Percentiles rank a stretch among this genome's conserved stretches.
Conservation (phyloP, 306 rosid species). For the Cucurbita ficifolia region DNA sequence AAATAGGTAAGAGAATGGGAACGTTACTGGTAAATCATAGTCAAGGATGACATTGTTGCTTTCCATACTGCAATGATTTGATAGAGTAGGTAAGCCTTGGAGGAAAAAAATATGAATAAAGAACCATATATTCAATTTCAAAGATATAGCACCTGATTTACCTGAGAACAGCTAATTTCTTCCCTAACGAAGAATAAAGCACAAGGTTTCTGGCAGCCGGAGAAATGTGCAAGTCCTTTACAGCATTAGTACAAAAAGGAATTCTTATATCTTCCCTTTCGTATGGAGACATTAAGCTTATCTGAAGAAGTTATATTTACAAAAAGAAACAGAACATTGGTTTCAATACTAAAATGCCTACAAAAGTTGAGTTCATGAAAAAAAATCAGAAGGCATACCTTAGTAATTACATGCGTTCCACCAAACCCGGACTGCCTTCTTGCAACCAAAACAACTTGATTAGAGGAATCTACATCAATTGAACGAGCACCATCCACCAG, state of each 20-base stretch:
- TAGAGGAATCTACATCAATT: constrained; percentile 51
- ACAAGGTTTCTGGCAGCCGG: constrained; percentile 41
- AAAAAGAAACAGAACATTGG: constrained; percentile 6
- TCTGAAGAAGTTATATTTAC: constrained; percentile 29
- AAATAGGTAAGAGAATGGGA: neutral
- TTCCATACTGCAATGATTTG: constrained; percentile 43
- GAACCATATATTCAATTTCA: neutral
- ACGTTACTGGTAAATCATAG: constrained; percentile 66
- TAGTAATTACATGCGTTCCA: constrained; percentile 34
- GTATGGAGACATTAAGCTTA: constrained; percentile 68
- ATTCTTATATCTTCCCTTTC: constrained; percentile 65
- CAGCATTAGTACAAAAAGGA: constrained; percentile 34
- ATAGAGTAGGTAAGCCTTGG: constrained; percentile 11
- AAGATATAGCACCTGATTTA: constrained; percentile 10
- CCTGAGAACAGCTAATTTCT: constrained; percentile 76
- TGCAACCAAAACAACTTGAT: constrained; percentile 53
- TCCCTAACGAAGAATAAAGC: constrained; percentile 53
- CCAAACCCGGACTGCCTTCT: constrained; percentile 46
- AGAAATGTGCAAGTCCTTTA: constrained; percentile 62
- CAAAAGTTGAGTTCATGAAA: constrained; percentile 6
- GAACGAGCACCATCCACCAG: constrained; percentile 49
- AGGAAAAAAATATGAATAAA: neutral
- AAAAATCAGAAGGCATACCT: constrained; percentile 35
- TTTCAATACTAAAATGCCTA: neutral
- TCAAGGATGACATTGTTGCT: constrained; percentile 44